Percentiles rank a stretch among this genome's conserved stretches.
phyloP scores from a whole-genome alignment of 768 basidiomycete genomes.

The Russula ochroleuca region DNA sequence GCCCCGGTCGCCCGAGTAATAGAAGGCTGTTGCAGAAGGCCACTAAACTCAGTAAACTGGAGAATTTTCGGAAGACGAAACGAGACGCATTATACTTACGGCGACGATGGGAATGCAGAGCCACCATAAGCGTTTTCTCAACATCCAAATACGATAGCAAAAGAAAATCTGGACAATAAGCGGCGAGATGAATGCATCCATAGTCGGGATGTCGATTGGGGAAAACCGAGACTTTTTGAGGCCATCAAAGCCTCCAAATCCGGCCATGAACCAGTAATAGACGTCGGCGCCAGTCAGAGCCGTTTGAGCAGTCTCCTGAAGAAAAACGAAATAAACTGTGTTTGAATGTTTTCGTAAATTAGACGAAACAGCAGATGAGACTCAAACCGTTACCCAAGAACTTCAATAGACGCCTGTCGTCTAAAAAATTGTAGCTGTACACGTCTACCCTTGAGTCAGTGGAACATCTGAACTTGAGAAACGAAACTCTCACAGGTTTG shows the following conservation, averaged over 20 bases:
- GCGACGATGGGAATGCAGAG: neutral
- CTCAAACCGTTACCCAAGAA: neutral
- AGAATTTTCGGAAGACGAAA: neutral
- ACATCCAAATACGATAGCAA: constrained; percentile 17
- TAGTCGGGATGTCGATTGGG: constrained; percentile 8
- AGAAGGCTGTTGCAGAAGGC: neutral
- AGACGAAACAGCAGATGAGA: neutral
- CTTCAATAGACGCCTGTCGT: constrained; percentile 8
- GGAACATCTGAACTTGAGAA: too few relatives aligned
- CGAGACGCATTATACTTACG: neutral
- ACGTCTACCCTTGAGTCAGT: constrained; percentile 4
- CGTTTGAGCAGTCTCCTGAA: constrained; percentile 14
- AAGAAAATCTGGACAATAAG: constrained; percentile 18
- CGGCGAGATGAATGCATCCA: constrained; percentile 12
- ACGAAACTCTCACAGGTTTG: neutral
- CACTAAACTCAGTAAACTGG: neutral
- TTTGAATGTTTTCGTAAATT: neutral
- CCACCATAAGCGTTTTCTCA: constrained; percentile 16
- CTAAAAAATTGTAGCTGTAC: constrained; percentile 19
- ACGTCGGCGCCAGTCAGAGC: constrained; percentile 13
- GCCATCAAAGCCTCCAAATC: constrained; percentile 4
- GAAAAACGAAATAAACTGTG: constrained; percentile 14
- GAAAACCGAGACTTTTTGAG: constrained; percentile 6
- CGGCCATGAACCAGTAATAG: constrained; percentile 22
- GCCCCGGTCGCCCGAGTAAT: neutral